Evolutionary conservation across 2,329 filamentous ascomycete genomes (phyloP), one percentile per base, ranked within the genome.

Genomic region (Emergomyces orientalis): DNA sequence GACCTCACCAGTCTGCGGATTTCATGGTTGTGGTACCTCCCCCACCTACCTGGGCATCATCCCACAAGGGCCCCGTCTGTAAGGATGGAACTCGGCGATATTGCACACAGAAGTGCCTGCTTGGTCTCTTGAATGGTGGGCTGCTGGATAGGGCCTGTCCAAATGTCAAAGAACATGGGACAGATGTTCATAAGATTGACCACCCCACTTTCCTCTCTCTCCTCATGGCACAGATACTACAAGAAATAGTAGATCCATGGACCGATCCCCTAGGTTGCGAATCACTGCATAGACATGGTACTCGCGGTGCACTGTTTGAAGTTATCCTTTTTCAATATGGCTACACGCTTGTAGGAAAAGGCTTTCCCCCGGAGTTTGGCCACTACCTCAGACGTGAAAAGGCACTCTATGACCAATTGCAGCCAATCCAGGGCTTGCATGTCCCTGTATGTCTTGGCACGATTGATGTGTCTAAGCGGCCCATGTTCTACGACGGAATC

Each of bases 91-190:
- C 63, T 34, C 65, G 69, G 56, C 66, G 63, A 54, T 78, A 78
- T 65, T 79, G 74, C 67, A 76, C 76, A 1, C 72, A 78, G 27
- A 70, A 70, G 49, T 79, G 77, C 67, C 69, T 79, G 22, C 68
- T 72, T 13, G 75, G 76, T 19, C 67, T 79, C 39, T 65, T 72
- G 11, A 64, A 65, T 8, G 67, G 72, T 43, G 65, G 65, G 9
- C 30, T 63, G 2, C 70, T 78, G 17, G 74, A 79, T 63, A 27
- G 63, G 51, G 27, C 64, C 4, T 79, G 77, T 67, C 78, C 75
- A 0, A 80, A 80, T 64, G 67, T 74, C 1, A 64, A 52, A 11
- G 68, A 73, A 59, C 76, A 80, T 68, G 67, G 69, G 25, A 62
- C 64, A 45, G 60, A 67, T n/a, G 54, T 59, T 27, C 67, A 69